Base-by-base conservation (phyloP, 1,284 basidiomycete species). In the Coniophora puteana region DNA sequence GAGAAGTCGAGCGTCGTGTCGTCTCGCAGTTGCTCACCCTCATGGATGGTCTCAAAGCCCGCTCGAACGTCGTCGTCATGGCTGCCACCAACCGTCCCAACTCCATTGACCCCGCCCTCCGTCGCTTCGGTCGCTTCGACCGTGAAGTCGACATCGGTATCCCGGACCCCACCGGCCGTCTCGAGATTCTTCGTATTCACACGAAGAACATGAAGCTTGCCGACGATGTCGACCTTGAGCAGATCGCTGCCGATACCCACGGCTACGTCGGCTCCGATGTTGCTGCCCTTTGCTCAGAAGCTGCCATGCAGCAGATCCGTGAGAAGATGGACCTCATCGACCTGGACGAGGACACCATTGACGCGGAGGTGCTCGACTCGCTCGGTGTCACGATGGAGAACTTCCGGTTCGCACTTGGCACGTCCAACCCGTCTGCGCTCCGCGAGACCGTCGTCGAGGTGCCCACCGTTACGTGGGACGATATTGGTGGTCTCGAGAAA, bases 151-250 rank as follows among this genome's bases (percentile, higher is more conserved):
- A 99, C 69, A 99, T 99, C 52, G 93, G 96, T 62, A 98, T 99
- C 53, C 96, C 95, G 40, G 95, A 99, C 67, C 94, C 95, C 0
- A 98, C 94, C 46, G 94, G 95, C 44, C 95, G 96, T 66, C 81
- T 98, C 33, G 95, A 99, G 66, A 98, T 99, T 55, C 82, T 99
- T 47, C 89, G 95, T 48, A 99, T 99, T 51, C 95, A 98, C 75
- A 99, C 96, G 45, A 99, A 98, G 84, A 99, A 99, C 76, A 99
- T 99, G 95, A 99, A 98, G 71, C 77, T 99, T 32, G 81, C 68
- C n/a, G 94, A 98, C 44, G 96, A 99, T 56, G 95, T 99, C 36
- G 96, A 99, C 57, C 80, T 99, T 42, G 95, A 99, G 65, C 92
- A 95, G 74, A 98, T 99, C 55, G 95, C 95, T 38, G 93, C 94